Evolutionary conservation across 2,329 filamentous ascomycete genomes (phyloP).

Genomic region (Cytospora mali): DNA sequence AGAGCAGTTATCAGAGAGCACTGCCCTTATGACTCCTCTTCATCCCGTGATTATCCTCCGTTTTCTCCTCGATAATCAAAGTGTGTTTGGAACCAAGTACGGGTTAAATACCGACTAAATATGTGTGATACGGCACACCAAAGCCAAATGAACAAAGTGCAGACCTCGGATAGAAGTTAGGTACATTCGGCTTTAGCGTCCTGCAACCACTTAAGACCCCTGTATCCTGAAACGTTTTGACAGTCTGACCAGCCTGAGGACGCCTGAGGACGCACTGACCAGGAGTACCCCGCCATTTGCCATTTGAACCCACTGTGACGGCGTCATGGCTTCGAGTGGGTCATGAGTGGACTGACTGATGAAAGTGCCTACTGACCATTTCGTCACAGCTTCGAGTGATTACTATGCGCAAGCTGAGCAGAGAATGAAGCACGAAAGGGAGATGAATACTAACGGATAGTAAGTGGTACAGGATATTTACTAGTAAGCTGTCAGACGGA

Average conservation of each 20-base stretch:
- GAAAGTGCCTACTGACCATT: background rate
- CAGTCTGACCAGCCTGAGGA: background rate
- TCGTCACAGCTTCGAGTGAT: background rate
- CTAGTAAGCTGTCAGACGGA: background rate
- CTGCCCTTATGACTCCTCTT: background rate
- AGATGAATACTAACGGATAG: background rate
- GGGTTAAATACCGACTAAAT: background rate
- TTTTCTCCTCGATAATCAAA: background rate
- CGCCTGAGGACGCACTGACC: background rate
- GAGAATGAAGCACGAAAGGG: background rate
- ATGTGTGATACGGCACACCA: background rate
- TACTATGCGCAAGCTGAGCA: background rate
- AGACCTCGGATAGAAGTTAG: constrained; percentile 4
- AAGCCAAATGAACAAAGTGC: background rate
- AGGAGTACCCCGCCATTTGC: background rate
- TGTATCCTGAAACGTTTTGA: background rate
- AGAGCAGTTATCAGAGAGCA: background rate
- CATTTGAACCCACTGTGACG: background rate
- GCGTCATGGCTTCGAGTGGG: constrained; percentile 1
- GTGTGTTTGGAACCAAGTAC: background rate
- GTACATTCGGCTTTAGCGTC: constrained; percentile 11
- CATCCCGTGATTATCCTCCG: background rate
- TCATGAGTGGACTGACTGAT: background rate
- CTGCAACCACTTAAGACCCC: constrained; percentile 22
- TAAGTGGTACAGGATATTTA: background rate